Evolutionary conservation across 2,329 filamentous ascomycete species (phyloP), one percentile per base, ranked within the genome.

Genomic region (Paecilomyces sp.): DNA sequence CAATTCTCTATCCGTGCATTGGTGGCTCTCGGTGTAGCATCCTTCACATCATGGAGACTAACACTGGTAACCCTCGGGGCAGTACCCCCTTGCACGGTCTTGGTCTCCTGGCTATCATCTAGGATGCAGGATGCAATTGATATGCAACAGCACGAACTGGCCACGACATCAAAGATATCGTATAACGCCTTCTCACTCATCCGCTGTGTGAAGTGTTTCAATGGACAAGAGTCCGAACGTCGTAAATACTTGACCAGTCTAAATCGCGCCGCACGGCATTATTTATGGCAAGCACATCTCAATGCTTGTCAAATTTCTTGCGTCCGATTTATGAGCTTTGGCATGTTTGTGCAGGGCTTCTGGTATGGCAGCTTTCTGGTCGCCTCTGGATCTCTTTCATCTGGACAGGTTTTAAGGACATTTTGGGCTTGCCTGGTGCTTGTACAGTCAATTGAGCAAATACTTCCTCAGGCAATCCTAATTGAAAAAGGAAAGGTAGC

Each of bases 311-410:
- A 96, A 68, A 86, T 90, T 68, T 87, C 87, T 0, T 83, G 89
- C 55, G 82, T 90, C 57, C 87, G 88, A 54, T 84, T 95, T 65
- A 86, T 92, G 77, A 86, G 88, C 31, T 83, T 91, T 3, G 81
- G 80, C 1, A 86, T 97, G 71, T 97, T 97, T 65, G 88, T 95
- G 0, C 83, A 92, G 60, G 92, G 92, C 0, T 97, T 97, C 68
- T 96, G 90, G 85, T 96, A 92, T 66, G 92, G 92, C 0, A 83
- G 88, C 30, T 78, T 84, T 1, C 81, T 96, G 1, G 86, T 94
- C 9, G 78, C 80, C 9, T 74, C 82, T 1, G 85, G 85, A 1
- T 72, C 80, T 0, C 76, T 85, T 12, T 80, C 78, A 11, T 77
- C 90, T 0, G 89, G 88, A 0, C 79, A 88, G 58, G 84, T 96